These are phyloP conservation scores for Corniculantispora saksenae DNA, from an alignment of 2,329 filamentous ascomycete genomes.

Conservation along the genomic window DNA sequence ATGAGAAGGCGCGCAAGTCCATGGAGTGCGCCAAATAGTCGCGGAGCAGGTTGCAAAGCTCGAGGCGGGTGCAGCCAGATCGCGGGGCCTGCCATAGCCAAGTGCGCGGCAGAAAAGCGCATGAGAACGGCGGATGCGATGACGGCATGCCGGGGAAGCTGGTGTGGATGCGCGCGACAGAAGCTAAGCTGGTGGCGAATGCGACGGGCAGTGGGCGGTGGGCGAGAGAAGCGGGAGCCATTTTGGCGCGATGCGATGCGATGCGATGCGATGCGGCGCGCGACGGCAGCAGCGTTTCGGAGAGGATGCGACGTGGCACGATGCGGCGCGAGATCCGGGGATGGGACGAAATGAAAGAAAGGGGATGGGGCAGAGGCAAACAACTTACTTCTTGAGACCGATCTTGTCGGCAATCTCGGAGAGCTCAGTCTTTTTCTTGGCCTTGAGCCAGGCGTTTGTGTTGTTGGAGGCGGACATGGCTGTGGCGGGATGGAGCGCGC, in stretches of 20 bases:
- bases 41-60: not conserved
- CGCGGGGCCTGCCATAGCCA: not conserved
- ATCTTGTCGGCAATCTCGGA: slow-evolving; percentile 70
- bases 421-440: slow-evolving; percentile 81
- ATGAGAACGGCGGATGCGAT: not conserved
- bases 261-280: slow-evolving; percentile 11
- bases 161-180: not conserved
- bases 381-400: slow-evolving; percentile 70
- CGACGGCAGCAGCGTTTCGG: not conserved
- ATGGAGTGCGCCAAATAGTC: not conserved
- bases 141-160: not conserved
- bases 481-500: not conserved
- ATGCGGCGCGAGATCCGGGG: not conserved
- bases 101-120: not conserved
- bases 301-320: not conserved
- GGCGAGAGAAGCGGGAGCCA: slow-evolving; percentile 7
- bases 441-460: slow-evolving; percentile 71
- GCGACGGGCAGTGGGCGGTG: not conserved
- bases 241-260: slow-evolving; percentile 12
- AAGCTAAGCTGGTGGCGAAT: slow-evolving; percentile 7
- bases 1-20: not conserved
- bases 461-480: slow-evolving; percentile 30
- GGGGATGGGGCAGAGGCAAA: not conserved
- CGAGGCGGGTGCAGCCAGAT: not conserved
- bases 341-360: not conserved